Percentiles rank a stretch among this genome's conserved stretches.
Conservation (phyloP, 2,329 filamentous ascomycete genomes). For the Neopestalotiopsis clavispora region DNA sequence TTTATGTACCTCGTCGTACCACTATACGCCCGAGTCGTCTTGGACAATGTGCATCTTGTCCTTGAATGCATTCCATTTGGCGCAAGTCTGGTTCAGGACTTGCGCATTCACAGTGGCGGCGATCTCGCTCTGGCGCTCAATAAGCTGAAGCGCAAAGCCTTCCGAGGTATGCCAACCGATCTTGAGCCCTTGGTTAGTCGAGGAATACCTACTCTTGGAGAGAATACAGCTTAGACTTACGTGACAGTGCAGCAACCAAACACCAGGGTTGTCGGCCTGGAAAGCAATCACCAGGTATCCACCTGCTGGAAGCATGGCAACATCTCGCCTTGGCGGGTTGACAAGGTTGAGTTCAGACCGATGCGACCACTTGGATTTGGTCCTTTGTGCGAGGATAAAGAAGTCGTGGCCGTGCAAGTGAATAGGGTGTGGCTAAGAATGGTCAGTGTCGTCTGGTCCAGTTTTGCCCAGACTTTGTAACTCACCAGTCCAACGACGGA, state of each 20-base stretch:
- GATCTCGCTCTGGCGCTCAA: slow-evolving; percentile 42
- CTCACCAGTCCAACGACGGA: slow-evolving; percentile 28
- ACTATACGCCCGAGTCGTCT: slow-evolving; percentile 40
- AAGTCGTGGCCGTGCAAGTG: slow-evolving; percentile 53
- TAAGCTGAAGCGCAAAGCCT: slow-evolving; percentile 58
- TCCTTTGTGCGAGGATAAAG: slow-evolving; percentile 39
- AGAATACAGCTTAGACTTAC: slow-evolving; percentile 19
- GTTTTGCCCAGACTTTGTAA: not conserved
- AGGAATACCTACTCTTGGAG: not conserved
- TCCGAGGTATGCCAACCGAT: slow-evolving; percentile 56
- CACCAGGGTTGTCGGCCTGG: slow-evolving; percentile 56
- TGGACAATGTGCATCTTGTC: slow-evolving; percentile 26
- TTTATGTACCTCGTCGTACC: not conserved
- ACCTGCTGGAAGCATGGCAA: slow-evolving; percentile 47
- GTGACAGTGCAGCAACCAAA: slow-evolving; percentile 47
- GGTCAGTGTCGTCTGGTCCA: not conserved
- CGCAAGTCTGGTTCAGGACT: slow-evolving; percentile 35
- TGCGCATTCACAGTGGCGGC: slow-evolving; percentile 24
- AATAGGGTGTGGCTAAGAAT: slow-evolving; percentile 39
- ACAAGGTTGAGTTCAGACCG: slow-evolving; percentile 37
- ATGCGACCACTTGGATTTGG: slow-evolving; percentile 33
- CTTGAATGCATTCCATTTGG: slow-evolving; percentile 36
- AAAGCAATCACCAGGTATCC: slow-evolving; percentile 58
- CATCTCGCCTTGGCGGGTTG: slow-evolving; percentile 56
- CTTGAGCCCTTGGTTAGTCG: slow-evolving; percentile 28